phyloP scores from a whole-genome alignment of 1,284 basidiomycete species.

The Prillingera fragicola region DNA sequence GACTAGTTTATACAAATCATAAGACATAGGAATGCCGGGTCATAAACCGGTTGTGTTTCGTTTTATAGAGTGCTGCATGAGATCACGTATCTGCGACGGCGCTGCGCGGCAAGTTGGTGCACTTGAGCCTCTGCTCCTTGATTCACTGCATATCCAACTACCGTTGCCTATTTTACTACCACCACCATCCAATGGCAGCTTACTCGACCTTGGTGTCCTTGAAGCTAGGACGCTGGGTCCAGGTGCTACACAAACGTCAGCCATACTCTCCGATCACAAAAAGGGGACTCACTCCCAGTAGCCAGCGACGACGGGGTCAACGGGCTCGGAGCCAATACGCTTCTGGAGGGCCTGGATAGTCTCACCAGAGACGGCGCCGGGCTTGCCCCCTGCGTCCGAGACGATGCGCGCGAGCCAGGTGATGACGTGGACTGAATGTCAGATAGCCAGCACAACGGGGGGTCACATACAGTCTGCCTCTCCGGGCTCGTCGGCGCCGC shows the following conservation, averaged over 20 bases:
- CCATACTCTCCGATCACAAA: background rate
- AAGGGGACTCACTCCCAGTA: slow-evolving; percentile 42
- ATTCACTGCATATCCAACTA: too few species aligned
- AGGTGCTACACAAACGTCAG: slow-evolving; percentile 17
- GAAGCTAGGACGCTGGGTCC: slow-evolving; percentile 35
- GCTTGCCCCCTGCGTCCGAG: slow-evolving; percentile 36
- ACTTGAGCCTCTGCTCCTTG: too few species aligned
- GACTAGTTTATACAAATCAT: too few species aligned
- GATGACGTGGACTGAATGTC: slow-evolving; percentile 45
- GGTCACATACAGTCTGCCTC: slow-evolving; percentile 42
- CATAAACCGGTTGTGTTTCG: too few species aligned
- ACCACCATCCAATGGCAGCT: too few species aligned
- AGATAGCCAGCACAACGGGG: background rate
- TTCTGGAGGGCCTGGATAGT: slow-evolving; percentile 31
- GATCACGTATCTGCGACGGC: too few species aligned
- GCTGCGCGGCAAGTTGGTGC: too few species aligned
- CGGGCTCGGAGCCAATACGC: slow-evolving; percentile 32
- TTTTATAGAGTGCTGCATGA: too few species aligned
- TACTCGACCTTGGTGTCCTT: slow-evolving; percentile 34
- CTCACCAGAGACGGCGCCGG: slow-evolving; percentile 21
- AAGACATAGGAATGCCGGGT: too few species aligned
- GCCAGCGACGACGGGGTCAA: slow-evolving; percentile 35
- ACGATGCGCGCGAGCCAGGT: slow-evolving; percentile 43
- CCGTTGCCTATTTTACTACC: too few species aligned
- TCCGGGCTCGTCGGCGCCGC: slow-evolving; percentile 24